Evolutionary conservation across 23 red algal species (phyloP), one percentile per base, ranked within the genome.

Genomic region (Gracilaria vermiculophylla): DNA sequence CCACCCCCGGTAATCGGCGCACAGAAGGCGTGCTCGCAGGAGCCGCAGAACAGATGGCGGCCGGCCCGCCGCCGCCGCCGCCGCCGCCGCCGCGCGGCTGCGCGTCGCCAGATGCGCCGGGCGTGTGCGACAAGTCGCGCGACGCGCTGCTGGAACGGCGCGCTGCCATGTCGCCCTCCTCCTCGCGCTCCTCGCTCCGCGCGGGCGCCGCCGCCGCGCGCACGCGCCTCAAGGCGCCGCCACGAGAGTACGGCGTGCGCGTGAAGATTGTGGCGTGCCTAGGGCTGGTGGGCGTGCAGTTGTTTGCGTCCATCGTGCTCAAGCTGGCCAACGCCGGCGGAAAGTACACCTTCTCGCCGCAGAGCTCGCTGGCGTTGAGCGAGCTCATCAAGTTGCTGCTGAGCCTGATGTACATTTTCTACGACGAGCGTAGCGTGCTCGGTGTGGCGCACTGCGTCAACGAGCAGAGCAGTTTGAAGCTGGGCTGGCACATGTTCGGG

Each of bases 361-460:
- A 86, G 64, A 50, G 49, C 5, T 72, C 62, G 61, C 81, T 86
- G 41, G 61, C 65, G 4, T 21, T 86, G 36, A 67, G 55, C 44
- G 81, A 86, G 81, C 3, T 62, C 44, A 53, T 86, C 62, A 86
- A 86, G 81, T 9, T 86, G 41, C 13, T 37, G 10, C 35, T 86
- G 13, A 67, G 55, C 2, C 3, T 56, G 40, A 5, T 57, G 24
- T 86, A 86, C 64, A 32, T 86, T 19, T 32, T 53, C 36, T n/a
- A 47, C 64, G 21, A 45, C 13, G 28, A 53, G 27, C 47, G 37
- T 27, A 69, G 33, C 6, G 25, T 73, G 34, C 28, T 2, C 8
- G 66, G 56, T 20, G 25, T 73, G 60, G 17, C 37, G 25, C 33
- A 28, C 37, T 43, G 55, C 40, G 21, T 86, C 6, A 4, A 16